These are phyloP conservation scores for Immersiporthe knoxdaviesiana DNA, from an alignment of 2,329 filamentous ascomycete genomes.

Conservation along the genomic window DNA sequence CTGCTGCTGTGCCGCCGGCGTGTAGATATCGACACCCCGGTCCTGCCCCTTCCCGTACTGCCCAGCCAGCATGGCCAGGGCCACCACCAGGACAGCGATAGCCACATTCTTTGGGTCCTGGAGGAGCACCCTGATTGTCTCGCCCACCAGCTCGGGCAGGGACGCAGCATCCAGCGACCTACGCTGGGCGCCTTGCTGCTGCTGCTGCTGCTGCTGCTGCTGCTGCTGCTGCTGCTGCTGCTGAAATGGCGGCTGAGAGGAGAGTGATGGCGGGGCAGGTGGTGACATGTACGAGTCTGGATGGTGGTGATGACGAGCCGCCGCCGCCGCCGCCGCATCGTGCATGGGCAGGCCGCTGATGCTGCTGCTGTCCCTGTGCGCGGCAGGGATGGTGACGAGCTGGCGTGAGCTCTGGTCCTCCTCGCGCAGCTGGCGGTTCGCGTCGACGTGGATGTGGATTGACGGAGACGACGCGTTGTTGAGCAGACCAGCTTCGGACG, in stretches of 20 bases:
- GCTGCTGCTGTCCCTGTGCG: conserved; percentile 5
- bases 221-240: conserved; percentile 33
- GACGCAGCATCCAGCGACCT: conserved; percentile 48
- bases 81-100: conserved; percentile 57
- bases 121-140: conserved; percentile 57
- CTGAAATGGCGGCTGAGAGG: conserved; percentile 37
- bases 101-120: conserved; percentile 62
- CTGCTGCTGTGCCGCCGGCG: conserved; percentile 1
- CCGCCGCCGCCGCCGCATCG: neutral
- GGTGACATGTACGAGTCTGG: conserved; percentile 35
- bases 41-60: conserved; percentile 35
- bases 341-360: neutral
- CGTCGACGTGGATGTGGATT: conserved; percentile 29
- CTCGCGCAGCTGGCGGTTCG: conserved; percentile 22
- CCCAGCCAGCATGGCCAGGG: conserved; percentile 56
- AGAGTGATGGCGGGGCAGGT: conserved; percentile 34
- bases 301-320: neutral
- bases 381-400: conserved; percentile 21
- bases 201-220: conserved; percentile 36
- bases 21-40: conserved; percentile 32
- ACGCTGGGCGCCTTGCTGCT: conserved; percentile 36
- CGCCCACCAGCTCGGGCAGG: conserved; percentile 57
- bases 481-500: conserved; percentile 23
- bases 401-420: conserved; percentile 27
- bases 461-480: conserved; percentile 18